Percentiles rank a stretch among this genome's conserved stretches.
Evolutionary conservation across 495 filamentous ascomycete species (phyloP).

Genomic region (Aspergillus sparsus): DNA sequence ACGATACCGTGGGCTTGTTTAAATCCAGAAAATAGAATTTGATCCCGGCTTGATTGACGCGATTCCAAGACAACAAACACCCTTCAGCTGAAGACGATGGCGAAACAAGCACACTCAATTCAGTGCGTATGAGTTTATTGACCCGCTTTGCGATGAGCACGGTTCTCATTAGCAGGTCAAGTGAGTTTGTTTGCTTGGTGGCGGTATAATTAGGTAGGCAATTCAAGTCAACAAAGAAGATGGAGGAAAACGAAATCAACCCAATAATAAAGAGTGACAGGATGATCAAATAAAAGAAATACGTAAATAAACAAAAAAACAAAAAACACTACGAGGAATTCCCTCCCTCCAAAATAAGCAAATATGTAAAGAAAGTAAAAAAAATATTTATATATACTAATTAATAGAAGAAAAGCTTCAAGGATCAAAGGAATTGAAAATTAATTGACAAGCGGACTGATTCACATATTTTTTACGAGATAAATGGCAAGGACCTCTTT

Average conservation of each 20-base stretch:
- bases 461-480: slow-evolving; percentile 25
- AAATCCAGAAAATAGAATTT: neutral
- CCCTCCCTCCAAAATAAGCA: too few species aligned
- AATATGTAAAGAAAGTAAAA: slow-evolving; percentile 3
- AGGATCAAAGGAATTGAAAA: slow-evolving; percentile 9
- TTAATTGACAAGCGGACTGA: slow-evolving; percentile 9
- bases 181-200: slow-evolving; percentile 13
- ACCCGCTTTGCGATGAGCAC: slow-evolving; percentile 24
- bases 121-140: slow-evolving; percentile 14
- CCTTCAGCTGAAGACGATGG: neutral
- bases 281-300: neutral
- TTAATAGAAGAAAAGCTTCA: slow-evolving; percentile 8
- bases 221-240: slow-evolving; percentile 7
- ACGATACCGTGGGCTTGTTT: slow-evolving; percentile 2
- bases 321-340: slow-evolving; percentile 1
- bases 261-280: too few species aligned
- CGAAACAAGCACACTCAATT: slow-evolving; percentile 10
- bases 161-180: slow-evolving; percentile 14
- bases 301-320: neutral
- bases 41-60: neutral
- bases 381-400: slow-evolving; percentile 4
- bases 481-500: slow-evolving; percentile 23
- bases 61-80: neutral
- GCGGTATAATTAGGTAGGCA: slow-evolving; percentile 2
- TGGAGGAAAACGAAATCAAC: neutral